Base-by-base conservation (phyloP, 73 alveolate species). In the Durusdinium trenchii region DNA sequence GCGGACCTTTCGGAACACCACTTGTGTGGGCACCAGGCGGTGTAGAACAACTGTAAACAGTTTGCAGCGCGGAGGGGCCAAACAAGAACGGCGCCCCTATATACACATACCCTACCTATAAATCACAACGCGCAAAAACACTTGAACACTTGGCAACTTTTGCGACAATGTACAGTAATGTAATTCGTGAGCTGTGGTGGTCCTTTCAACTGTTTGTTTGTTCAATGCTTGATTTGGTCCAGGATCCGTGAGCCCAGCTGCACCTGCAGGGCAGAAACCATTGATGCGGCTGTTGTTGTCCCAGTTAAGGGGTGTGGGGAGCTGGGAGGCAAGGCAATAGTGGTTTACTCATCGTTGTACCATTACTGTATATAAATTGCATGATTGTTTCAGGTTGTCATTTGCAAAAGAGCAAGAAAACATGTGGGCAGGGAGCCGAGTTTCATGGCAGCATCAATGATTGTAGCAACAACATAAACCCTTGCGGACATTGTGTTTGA, bases 391-490 rank as follows among this genome's bases (percentile, higher is more conserved):
- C 43, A 89, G 96, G 96, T 43, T 89, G 10, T 62, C 96, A n/a
- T 10, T 62, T 28, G 86, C 96, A 10, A 89, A 89, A 35, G 96
- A 89, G 86, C 96, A 89, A 69, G 96, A 89, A 40, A 51, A n/a
- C 50, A 89, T 89, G 96, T 89, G 96, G 96, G 96, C 45, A 5
- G 85, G 48, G 32, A 26, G 50, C 96, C 46, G 40, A 62, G 64
- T 35, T 35, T 54, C 54, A 35, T 14, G 38, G 60, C 38, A 40
- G 61, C 38, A 12, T 9, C 61, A 36, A 38, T 20, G 61, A 12
- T 40, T 73, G 84, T 6, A 73, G 84, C 50, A 2, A 5, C 28
- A 23, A 14, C 26, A 30, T 36, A 50, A 73, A 38, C 16, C 84
- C 50, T 62, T 45, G 57, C 12, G 32, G 36, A 35, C 35, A 28